Conservation (phyloP, 805 yeast species). For the Candida lessepsii region DNA sequence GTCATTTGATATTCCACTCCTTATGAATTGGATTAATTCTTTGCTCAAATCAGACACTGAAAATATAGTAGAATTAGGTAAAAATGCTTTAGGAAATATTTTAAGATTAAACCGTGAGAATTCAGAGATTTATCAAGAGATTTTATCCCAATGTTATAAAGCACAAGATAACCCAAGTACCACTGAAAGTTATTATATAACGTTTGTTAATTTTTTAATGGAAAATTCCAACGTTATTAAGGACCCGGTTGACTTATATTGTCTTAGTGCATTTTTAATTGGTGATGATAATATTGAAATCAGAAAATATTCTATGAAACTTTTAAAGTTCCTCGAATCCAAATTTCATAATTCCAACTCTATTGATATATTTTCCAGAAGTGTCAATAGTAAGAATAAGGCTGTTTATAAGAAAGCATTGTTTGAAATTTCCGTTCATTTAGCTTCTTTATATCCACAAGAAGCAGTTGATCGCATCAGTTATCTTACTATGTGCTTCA, state of each 20-base stretch:
- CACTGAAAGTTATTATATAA: slow-evolving; percentile 66
- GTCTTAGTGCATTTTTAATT: slow-evolving; percentile 73
- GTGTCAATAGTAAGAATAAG: slow-evolving; percentile 70
- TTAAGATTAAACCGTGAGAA: slow-evolving; percentile 58
- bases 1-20: slow-evolving; percentile 67
- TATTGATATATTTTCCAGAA: slow-evolving; percentile 57
- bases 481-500: slow-evolving; percentile 67
- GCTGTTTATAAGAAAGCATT: slow-evolving; percentile 86
- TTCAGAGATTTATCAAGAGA: slow-evolving; percentile 52
- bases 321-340: slow-evolving; percentile 67
- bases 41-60: slow-evolving; percentile 61
- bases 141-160: slow-evolving; percentile 69
- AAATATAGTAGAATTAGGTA: slow-evolving; percentile 59
- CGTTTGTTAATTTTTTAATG: slow-evolving; percentile 64
- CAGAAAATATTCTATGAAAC: slow-evolving; percentile 67
- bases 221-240: slow-evolving; percentile 48
- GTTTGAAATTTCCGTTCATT: slow-evolving; percentile 70
- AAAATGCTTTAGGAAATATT: slow-evolving; percentile 67
- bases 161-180: slow-evolving; percentile 50
- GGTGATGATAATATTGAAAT: slow-evolving; percentile 71
- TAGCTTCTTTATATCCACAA: slow-evolving; percentile 60
- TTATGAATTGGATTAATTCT: slow-evolving; percentile 80
- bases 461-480: slow-evolving; percentile 64
- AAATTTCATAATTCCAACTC: slow-evolving; percentile 48
- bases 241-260: slow-evolving; percentile 62